These are phyloP conservation scores for Boletales sp. DNA, from an alignment of 768 basidiomycete genomes.

Conservation along the genomic window DNA sequence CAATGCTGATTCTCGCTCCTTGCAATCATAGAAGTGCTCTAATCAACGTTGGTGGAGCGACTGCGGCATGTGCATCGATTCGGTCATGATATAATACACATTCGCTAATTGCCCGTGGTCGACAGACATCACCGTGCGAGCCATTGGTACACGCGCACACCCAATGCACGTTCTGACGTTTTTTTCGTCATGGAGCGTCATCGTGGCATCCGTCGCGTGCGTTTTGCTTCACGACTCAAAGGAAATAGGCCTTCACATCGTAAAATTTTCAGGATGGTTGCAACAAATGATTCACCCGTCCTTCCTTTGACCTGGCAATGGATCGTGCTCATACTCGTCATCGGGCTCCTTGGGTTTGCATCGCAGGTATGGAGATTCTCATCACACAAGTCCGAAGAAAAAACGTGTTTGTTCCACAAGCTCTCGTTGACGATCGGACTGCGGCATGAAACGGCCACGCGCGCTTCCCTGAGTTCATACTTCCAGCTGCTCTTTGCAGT, in stretches of 20 bases:
- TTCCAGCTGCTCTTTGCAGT: slow-evolving; percentile 65
- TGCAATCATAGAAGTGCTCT: slow-evolving; percentile 48
- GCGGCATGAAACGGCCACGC: slow-evolving; percentile 60
- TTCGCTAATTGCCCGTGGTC: background rate
- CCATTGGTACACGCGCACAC: slow-evolving; percentile 74
- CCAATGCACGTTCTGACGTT: slow-evolving; percentile 68
- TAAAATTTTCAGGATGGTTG: too few species aligned
- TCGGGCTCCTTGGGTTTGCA: slow-evolving; percentile 13
- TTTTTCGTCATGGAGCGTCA: slow-evolving; percentile 57
- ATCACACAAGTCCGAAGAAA: background rate
- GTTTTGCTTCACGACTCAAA: background rate
- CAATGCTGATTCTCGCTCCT: background rate
- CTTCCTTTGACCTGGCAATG: slow-evolving; percentile 19
- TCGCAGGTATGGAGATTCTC: slow-evolving; percentile 11
- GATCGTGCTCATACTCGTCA: slow-evolving; percentile 8
- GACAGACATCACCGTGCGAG: slow-evolving; percentile 51
- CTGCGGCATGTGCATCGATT: slow-evolving; percentile 62
- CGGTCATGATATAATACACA: background rate
- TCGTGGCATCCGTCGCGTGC: slow-evolving; percentile 12
- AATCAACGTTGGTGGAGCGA: slow-evolving; percentile 60
- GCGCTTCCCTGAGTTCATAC: slow-evolving; percentile 62
- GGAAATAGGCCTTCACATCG: too few species aligned
- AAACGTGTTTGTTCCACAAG: slow-evolving; percentile 21
- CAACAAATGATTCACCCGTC: slow-evolving; percentile 4
- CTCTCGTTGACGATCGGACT: slow-evolving; percentile 59